These are phyloP conservation scores for Calonectria pseudoreteaudii DNA, from an alignment of 2,329 filamentous ascomycete species.

Conservation along the genomic window DNA sequence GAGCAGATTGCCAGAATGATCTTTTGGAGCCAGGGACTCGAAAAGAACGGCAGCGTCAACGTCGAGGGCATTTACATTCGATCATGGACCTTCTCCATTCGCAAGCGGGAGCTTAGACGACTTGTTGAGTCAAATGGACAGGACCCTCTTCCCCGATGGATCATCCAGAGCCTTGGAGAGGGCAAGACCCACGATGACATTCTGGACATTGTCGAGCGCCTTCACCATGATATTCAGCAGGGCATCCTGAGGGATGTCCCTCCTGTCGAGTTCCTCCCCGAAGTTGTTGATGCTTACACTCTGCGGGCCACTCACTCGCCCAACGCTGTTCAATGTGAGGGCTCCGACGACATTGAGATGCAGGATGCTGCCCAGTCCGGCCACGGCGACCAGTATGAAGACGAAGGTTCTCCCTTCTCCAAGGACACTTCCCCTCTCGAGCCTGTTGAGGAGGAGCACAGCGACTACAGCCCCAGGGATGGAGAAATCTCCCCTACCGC, in stretches of 20 bases:
- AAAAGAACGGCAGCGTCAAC: constrained; percentile 42
- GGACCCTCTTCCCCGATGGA: constrained; percentile 54
- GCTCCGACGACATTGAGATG: constrained; percentile 29
- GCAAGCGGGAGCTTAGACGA: constrained; percentile 73
- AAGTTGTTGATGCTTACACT: constrained; percentile 57
- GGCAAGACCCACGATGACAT: constrained; percentile 63
- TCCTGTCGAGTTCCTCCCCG: constrained; percentile 70
- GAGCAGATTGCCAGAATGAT: constrained; percentile 73
- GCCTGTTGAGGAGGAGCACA: constrained; percentile 39
- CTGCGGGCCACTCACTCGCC: constrained; percentile 34
- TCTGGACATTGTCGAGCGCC: constrained; percentile 57
- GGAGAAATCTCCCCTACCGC: constrained; percentile 26
- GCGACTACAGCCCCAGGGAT: constrained; percentile 26
- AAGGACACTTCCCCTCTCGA: constrained; percentile 44
- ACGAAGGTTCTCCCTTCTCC: constrained; percentile 31
- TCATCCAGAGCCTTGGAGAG: constrained; percentile 57
- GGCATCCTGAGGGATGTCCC: constrained; percentile 61
- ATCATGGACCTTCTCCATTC: constrained; percentile 70
- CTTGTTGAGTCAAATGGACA: constrained; percentile 51
- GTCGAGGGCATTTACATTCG: constrained; percentile 48
- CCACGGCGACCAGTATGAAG: constrained; percentile 23
- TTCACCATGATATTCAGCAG: constrained; percentile 58
- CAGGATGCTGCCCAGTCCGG: constrained; percentile 17
- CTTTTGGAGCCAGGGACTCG: constrained; percentile 69
- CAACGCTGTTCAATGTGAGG: constrained; percentile 11